Conservation (phyloP, 331 rosid genomes). For the Arachis monticola region DNA sequence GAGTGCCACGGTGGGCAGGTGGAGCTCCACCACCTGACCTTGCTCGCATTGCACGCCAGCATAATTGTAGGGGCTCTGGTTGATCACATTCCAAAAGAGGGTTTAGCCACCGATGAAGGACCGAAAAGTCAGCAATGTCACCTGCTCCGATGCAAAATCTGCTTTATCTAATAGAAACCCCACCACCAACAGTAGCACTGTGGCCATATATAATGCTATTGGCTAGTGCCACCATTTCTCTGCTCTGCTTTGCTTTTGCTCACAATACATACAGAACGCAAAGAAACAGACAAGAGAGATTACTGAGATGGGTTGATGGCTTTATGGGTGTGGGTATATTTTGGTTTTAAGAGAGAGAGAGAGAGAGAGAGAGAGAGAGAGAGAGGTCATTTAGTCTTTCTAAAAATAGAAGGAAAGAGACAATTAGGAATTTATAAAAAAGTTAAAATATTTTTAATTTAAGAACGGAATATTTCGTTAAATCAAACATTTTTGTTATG, state of each 20-base stretch:
- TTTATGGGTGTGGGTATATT: neutral
- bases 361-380: neutral
- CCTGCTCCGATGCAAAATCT: constrained; percentile 72
- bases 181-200: constrained; percentile 23
- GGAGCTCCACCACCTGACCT: constrained; percentile 64
- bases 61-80: constrained; percentile 65
- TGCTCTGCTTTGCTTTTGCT: neutral
- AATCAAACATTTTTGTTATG: too few species aligned
- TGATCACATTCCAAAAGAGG: constrained; percentile 69
- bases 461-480: too few species aligned
- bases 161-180: constrained; percentile 45
- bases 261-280: too few species aligned
- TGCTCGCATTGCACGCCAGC: constrained; percentile 73
- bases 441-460: too few species aligned
- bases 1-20: constrained; percentile 81
- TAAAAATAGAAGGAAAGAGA: too few species aligned
- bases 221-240: constrained; percentile 25
- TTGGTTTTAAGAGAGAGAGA: too few species aligned
- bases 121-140: constrained; percentile 76
- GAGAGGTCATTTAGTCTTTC: neutral
- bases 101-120: constrained; percentile 80
- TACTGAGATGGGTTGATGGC: neutral
- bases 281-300: neutral
- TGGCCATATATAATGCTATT: constrained; percentile 5
- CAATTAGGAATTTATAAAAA: too few species aligned